Conservation (phyloP, 345 rosid species). For the Trapa bicornis region DNA sequence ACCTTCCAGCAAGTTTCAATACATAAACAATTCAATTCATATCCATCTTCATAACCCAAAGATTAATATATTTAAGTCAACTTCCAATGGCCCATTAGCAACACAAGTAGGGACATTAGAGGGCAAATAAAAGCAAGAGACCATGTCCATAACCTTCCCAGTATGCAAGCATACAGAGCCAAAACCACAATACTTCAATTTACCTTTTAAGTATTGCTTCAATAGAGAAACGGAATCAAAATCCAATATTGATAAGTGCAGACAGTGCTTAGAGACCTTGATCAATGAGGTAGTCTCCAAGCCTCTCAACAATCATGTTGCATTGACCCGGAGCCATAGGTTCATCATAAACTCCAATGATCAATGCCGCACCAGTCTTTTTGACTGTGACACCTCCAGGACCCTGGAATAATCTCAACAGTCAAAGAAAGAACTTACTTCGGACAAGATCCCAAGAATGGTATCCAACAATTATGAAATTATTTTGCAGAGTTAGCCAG, state of each 20-base stretch:
- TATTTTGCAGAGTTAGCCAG: not conserved
- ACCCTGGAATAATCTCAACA: conserved; percentile 33
- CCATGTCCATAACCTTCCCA: conserved; percentile 11
- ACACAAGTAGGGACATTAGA: not conserved
- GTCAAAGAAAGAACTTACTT: not conserved
- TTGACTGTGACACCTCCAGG: conserved; percentile 69
- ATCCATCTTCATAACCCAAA: not conserved
- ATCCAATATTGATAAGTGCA: not conserved
- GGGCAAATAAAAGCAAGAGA: not conserved
- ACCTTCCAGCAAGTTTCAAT: no score
- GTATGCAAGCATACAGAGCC: conserved; percentile 19
- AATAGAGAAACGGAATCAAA: conserved; percentile 4
- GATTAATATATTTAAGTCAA: no score
- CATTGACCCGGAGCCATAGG: conserved; percentile 83
- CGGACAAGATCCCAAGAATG: not conserved
- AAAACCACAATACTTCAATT: not conserved
- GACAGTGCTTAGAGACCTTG: conserved; percentile 36
- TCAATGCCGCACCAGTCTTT: conserved; percentile 48
- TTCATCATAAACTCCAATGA: conserved; percentile 66
- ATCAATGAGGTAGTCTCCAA: conserved; percentile 72
- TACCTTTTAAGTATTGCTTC: no score
- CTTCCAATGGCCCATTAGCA: not conserved
- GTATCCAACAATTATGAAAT: not conserved
- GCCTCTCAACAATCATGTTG: conserved; percentile 84
- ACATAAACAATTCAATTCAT: not conserved